phyloP scores from a whole-genome alignment of 2,329 filamentous ascomycete species.

The Myotisia sp. region DNA sequence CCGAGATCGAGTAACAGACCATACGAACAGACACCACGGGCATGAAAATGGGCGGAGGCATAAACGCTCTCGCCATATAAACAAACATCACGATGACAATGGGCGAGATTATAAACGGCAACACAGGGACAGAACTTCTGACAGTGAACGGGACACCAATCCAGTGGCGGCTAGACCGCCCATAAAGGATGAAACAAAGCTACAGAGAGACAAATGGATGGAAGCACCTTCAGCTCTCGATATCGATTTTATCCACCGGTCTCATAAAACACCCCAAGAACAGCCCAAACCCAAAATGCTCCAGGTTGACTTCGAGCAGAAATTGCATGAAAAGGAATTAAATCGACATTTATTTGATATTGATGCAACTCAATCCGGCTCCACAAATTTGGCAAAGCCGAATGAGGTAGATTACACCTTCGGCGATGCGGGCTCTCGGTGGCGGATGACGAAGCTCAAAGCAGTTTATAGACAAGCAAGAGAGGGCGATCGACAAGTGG shows the following conservation, averaged over 20 bases:
- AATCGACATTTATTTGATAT: slow-evolving; percentile 56
- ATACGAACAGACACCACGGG: slow-evolving; percentile 35
- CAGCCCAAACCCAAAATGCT: slow-evolving; percentile 28
- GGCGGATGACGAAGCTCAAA: slow-evolving; percentile 92
- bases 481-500: slow-evolving; percentile 55
- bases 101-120: slow-evolving; percentile 35
- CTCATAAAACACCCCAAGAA: slow-evolving; percentile 42
- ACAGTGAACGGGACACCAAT: slow-evolving; percentile 19
- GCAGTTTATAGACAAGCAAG: slow-evolving; percentile 69
- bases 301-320: slow-evolving; percentile 49
- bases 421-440: slow-evolving; percentile 77
- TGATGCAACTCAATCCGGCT: slow-evolving; percentile 23
- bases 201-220: slow-evolving; percentile 87
- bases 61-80: slow-evolving; percentile 46
- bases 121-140: slow-evolving; percentile 31
- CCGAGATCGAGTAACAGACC: slow-evolving; percentile 22
- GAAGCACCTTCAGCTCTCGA: slow-evolving; percentile 67
- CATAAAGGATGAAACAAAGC: slow-evolving; percentile 27
- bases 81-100: slow-evolving; percentile 36
- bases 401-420: slow-evolving; percentile 67
- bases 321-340: slow-evolving; percentile 66
- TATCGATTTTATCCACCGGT: slow-evolving; percentile 59
- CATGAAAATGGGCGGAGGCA: slow-evolving; percentile 38
- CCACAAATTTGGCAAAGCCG: slow-evolving; percentile 33
- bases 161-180: background rate